A percentile compares a stretch with the other conserved stretches of the same genome.
phyloP scores from a whole-genome alignment of 2,329 filamentous ascomycete species.

The Aspergillus floridensis region DNA sequence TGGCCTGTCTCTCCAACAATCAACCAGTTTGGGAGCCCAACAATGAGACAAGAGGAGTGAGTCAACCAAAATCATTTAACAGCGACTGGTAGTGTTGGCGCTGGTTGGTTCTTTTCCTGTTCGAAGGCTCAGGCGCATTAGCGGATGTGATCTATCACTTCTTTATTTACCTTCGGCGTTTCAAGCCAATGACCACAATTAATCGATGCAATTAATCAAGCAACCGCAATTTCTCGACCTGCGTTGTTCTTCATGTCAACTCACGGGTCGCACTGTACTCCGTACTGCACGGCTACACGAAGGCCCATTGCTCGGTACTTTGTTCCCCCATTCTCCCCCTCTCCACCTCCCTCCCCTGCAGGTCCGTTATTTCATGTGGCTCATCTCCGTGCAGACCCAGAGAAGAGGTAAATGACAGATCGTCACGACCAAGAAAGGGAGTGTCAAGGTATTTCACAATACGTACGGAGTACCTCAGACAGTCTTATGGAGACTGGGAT shows the following conservation, averaged over 20 bases:
- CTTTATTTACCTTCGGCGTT: conserved; percentile 3
- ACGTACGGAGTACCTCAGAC: too few relatives aligned
- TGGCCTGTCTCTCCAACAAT: neutral
- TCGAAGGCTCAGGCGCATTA: neutral
- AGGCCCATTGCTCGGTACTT: conserved; percentile 14
- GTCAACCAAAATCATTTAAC: neutral
- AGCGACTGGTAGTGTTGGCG: neutral
- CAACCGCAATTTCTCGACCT: neutral
- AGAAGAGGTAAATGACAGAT: conserved; percentile 16
- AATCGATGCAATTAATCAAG: neutral
- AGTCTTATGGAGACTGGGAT: neutral
- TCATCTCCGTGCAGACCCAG: neutral
- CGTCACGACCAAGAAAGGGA: conserved; percentile 5
- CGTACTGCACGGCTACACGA: conserved; percentile 1
- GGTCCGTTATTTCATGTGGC: conserved; percentile 22
- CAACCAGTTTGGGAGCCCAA: neutral
- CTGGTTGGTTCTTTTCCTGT: neutral
- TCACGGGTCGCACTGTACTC: neutral
- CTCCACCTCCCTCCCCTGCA: conserved; percentile 11
- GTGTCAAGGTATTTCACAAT: neutral
- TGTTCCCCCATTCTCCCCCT: neutral
- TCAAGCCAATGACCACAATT: conserved; percentile 1
- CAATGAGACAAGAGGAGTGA: neutral
- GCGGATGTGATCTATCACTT: conserved; percentile 16
- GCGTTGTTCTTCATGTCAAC: neutral